Percentiles rank a stretch among this genome's conserved stretches.
phyloP scores from a whole-genome alignment of 163 green algal species.

The Chlamydomonas reinhardtii region DNA sequence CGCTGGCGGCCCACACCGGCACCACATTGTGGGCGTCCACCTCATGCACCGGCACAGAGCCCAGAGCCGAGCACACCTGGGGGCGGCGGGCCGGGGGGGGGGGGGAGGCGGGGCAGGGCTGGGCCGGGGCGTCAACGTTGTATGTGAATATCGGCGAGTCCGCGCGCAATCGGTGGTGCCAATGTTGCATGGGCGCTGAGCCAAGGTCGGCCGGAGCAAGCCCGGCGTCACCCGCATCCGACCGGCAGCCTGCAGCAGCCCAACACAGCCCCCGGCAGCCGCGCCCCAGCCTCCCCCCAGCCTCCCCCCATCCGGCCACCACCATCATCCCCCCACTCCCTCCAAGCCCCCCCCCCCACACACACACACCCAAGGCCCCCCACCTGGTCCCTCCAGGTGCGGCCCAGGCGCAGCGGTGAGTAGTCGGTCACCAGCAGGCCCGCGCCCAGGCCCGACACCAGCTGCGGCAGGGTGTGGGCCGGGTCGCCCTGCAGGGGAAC shows the following conservation, averaged over 20 bases:
- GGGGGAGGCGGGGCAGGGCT: neutral
- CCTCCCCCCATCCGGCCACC: no score
- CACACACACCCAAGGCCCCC: neutral
- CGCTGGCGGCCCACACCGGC: conserved; percentile 88
- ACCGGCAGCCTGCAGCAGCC: no score
- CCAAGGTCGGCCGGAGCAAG: no score
- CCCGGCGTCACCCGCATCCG: no score
- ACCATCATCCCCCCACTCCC: no score
- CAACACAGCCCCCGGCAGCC: no score
- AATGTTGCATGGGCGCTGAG: no score
- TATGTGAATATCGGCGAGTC: no score
- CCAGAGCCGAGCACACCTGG: conserved; percentile 22
- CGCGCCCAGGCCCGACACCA: conserved; percentile 72
- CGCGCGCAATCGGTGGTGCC: no score
- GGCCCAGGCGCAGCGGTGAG: conserved; percentile 82
- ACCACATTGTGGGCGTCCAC: conserved; percentile 99
- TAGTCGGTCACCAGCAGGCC: conserved; percentile 95
- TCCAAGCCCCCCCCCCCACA: no score
- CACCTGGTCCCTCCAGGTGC: conserved; percentile 84
- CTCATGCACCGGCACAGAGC: conserved; percentile 77
- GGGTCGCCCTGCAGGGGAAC: conserved; percentile 76
- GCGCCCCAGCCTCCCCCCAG: no score
- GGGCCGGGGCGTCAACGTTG: no score
- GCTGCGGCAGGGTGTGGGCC: conserved; percentile 79
- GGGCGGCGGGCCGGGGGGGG: neutral